These are phyloP conservation scores for Tubosaeta sp. DNA, from an alignment of 768 basidiomycete genomes.

Conservation along the genomic window DNA sequence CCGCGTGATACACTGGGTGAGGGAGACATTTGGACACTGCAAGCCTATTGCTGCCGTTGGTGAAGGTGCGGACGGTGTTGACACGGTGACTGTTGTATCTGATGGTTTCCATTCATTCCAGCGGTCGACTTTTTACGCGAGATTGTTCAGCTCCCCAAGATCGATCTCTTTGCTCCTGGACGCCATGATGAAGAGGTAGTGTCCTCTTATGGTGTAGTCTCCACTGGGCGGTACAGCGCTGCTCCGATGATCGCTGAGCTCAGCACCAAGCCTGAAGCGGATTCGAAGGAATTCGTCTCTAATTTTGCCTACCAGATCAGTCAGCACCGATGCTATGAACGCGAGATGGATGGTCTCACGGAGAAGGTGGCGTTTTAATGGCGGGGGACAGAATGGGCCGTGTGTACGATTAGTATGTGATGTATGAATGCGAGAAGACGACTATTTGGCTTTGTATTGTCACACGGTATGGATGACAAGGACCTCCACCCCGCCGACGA, in stretches of 20 bases:
- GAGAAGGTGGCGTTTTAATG: constrained; percentile 45
- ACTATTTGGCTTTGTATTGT: no score
- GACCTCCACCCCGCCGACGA: constrained; percentile 81
- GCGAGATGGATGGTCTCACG: constrained; percentile 56
- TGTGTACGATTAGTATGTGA: constrained; percentile 10
- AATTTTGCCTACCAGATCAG: constrained; percentile 62
- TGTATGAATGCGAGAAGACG: neutral
- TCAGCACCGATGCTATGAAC: constrained; percentile 60
- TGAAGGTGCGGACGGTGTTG: constrained; percentile 35
- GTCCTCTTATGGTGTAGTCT: constrained; percentile 59
- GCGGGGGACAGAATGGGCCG: neutral
- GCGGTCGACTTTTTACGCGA: constrained; percentile 47
- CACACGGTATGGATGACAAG: constrained; percentile 25
- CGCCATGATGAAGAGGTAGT: constrained; percentile 36
- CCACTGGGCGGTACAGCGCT: constrained; percentile 48
- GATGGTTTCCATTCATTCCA: constrained; percentile 16
- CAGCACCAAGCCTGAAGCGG: constrained; percentile 37
- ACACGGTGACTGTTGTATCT: neutral
- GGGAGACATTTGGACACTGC: constrained; percentile 84
- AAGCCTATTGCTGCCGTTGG: constrained; percentile 80
- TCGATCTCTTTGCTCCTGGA: constrained; percentile 37
- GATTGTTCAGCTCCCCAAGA: constrained; percentile 42
- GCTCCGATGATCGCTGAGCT: constrained; percentile 37
- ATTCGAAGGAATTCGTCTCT: constrained; percentile 49
- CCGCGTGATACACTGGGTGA: constrained; percentile 73